phyloP scores from a whole-genome alignment of 306 rosid genomes.

The Castanospermum australe region DNA sequence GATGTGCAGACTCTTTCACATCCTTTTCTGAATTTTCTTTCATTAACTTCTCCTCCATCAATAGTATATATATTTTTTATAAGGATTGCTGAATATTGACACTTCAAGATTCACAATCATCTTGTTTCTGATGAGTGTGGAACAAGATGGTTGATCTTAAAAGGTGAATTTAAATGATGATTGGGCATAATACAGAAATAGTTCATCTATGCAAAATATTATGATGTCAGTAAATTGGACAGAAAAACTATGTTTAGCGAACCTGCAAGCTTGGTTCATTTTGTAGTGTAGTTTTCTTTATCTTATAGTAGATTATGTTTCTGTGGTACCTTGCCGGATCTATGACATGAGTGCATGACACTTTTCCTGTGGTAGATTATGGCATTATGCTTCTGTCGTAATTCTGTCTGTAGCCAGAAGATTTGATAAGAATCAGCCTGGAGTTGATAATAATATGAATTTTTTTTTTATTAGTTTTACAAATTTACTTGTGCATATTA shows the following conservation, averaged over 20 bases:
- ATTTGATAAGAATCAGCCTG: too few species aligned
- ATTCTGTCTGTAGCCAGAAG: not conserved
- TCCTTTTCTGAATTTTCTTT: not conserved
- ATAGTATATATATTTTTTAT: not conserved
- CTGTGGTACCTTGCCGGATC: not conserved
- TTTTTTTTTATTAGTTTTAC: too few species aligned
- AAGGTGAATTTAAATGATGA: constrained; percentile 19
- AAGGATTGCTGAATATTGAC: constrained; percentile 23
- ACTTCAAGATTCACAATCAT: constrained; percentile 26
- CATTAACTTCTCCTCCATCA: constrained; percentile 1
- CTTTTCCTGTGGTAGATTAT: too few species aligned
- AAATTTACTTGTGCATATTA: too few species aligned
- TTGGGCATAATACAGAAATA: not conserved
- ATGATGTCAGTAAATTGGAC: constrained; percentile 7
- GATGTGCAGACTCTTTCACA: not conserved
- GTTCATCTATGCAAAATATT: not conserved
- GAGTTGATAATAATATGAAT: too few species aligned
- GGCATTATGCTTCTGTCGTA: too few species aligned
- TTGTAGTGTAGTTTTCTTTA: not conserved
- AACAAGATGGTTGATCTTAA: not conserved
- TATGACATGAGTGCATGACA: not conserved
- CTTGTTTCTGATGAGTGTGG: constrained; percentile 18
- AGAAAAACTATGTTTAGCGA: not conserved
- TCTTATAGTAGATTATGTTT: not conserved
- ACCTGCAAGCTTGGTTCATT: not conserved